Percentiles rank a stretch among this genome's conserved stretches.
These are phyloP conservation scores for Colletotrichum truncatum DNA, from an alignment of 2,329 filamentous ascomycete genomes.

Conservation along the genomic window DNA sequence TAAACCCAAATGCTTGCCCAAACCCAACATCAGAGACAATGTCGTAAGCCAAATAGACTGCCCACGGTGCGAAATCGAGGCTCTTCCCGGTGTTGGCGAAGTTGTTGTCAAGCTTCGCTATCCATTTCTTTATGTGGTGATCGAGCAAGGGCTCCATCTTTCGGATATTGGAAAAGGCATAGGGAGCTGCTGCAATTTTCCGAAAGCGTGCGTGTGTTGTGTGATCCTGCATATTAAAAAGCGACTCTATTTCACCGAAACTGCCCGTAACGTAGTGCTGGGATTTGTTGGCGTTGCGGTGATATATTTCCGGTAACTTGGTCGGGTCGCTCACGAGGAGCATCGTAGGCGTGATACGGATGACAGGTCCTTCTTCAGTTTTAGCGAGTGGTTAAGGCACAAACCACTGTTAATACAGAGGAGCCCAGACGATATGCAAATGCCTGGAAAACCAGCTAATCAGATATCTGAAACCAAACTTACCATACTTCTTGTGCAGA, in stretches of 20 bases:
- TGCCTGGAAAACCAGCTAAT: neutral
- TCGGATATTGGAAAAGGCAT: conserved; percentile 65
- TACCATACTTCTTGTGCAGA: conserved; percentile 59
- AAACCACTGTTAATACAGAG: no score
- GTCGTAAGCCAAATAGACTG: conserved; percentile 65
- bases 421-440: no score
- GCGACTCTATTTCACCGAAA: conserved; percentile 62
- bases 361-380: conserved; percentile 52
- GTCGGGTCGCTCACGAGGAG: conserved; percentile 62
- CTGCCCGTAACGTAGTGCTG: conserved; percentile 67
- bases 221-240: conserved; percentile 67
- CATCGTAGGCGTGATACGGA: conserved; percentile 62
- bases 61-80: conserved; percentile 66
- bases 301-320: conserved; percentile 65
- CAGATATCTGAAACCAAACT: neutral
- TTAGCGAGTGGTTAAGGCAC: neutral
- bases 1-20: conserved; percentile 64
- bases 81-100: conserved; percentile 54
- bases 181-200: conserved; percentile 63
- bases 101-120: conserved; percentile 51
- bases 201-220: conserved; percentile 59
- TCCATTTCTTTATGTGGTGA: conserved; percentile 58
- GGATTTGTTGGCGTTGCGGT: conserved; percentile 63
- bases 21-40: conserved; percentile 66
- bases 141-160: conserved; percentile 68